These are phyloP conservation scores for Neophaeococcomyces mojaviensis DNA, from an alignment of 2,329 filamentous ascomycete species.

Conservation along the genomic window DNA sequence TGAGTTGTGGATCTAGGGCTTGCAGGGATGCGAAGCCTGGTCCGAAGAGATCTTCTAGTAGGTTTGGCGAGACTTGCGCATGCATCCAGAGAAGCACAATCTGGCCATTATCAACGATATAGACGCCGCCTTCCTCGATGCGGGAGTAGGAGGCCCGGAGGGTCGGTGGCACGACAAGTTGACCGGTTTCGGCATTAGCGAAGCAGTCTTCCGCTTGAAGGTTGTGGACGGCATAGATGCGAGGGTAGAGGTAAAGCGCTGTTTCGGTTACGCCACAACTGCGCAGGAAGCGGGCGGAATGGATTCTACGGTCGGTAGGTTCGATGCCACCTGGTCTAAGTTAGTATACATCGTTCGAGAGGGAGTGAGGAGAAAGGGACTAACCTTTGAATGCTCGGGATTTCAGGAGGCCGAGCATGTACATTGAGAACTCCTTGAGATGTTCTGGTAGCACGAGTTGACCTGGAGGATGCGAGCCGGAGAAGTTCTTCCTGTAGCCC, in stretches of 20 bases:
- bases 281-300: constrained; percentile 84
- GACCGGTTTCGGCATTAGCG: constrained; percentile 74
- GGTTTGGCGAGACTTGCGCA: constrained; percentile 80
- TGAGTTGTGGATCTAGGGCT: constrained; percentile 71
- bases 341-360: not conserved
- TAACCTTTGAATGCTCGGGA: constrained; percentile 77
- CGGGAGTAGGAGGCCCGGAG: constrained; percentile 78
- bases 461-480: constrained; percentile 75
- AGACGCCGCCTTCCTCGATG: constrained; percentile 87
- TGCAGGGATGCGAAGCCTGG: constrained; percentile 63
- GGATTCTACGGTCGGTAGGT: constrained; percentile 78
- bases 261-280: constrained; percentile 80
- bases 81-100: constrained; percentile 89
- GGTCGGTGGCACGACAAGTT: constrained; percentile 73
- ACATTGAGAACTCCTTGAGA: constrained; percentile 95
- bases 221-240: constrained; percentile 87
- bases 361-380: constrained; percentile 2
- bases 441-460: constrained; percentile 93
- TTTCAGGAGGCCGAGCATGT: constrained; percentile 82
- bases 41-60: constrained; percentile 85
- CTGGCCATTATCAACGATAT: constrained; percentile 93
- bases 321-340: constrained; percentile 63
- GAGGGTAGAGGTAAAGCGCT: constrained; percentile 87
- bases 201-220: constrained; percentile 83
- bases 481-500: constrained; percentile 86